phyloP scores from a whole-genome alignment of 169 alveolate genomes.

The Perkinsus chesapeaki region DNA sequence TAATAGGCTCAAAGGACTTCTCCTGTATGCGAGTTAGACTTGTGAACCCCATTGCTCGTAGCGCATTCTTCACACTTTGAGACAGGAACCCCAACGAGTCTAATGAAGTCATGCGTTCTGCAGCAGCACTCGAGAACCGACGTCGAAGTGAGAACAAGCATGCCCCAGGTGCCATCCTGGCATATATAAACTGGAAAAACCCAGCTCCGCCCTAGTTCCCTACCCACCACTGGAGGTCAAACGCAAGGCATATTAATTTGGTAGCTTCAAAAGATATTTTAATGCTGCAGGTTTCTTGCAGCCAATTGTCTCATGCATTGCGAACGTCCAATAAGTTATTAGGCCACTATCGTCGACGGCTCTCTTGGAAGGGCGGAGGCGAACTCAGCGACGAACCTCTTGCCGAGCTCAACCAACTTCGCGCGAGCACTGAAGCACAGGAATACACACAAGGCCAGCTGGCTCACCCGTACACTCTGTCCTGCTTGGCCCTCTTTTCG shows the following conservation, averaged over 20 bases:
- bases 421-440: background rate
- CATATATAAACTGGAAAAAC: too few relatives aligned
- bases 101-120: background rate
- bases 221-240: background rate
- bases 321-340: background rate
- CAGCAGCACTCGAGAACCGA: background rate
- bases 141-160: background rate
- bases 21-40: background rate
- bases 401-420: background rate
- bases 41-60: background rate
- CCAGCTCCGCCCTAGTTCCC: background rate
- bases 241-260: background rate
- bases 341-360: background rate
- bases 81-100: background rate
- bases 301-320: background rate
- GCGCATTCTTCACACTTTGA: background rate
- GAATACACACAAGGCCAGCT: background rate
- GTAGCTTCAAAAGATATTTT: background rate
- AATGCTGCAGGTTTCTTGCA: background rate
- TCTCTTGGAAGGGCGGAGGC: background rate
- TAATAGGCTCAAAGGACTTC: background rate
- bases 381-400: background rate
- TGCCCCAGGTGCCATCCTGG: too few relatives aligned
- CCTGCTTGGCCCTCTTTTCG: background rate
- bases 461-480: background rate